phyloP scores from a whole-genome alignment of 1,284 basidiomycete genomes.

The Vanrija sp. region DNA sequence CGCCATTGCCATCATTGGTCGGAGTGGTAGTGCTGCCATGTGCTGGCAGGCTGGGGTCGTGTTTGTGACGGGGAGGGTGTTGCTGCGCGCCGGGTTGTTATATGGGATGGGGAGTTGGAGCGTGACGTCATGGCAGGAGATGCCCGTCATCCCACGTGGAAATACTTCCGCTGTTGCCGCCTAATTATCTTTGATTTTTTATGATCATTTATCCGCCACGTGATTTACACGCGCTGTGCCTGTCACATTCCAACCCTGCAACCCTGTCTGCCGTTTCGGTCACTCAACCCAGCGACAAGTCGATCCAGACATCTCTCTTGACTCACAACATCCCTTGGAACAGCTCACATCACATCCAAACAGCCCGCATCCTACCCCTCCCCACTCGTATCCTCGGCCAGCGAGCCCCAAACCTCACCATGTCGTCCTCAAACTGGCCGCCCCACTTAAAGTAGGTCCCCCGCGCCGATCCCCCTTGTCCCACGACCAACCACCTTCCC shows the following conservation, averaged over 20 bases:
- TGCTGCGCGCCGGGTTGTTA: not conserved
- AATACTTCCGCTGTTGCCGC: too few relatives aligned
- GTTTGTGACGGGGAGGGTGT: not conserved
- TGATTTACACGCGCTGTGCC: not conserved
- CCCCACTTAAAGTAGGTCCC: conserved; percentile 38
- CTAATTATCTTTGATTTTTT: not conserved
- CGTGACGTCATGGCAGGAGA: too few relatives aligned
- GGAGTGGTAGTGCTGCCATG: conserved; percentile 24
- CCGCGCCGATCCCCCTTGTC: not conserved
- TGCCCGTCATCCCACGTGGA: too few relatives aligned
- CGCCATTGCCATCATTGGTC: conserved; percentile 37
- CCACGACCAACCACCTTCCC: not conserved
- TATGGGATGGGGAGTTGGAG: not conserved
- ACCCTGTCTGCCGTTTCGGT: too few relatives aligned
- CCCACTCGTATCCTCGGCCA: not conserved
- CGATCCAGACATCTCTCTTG: not conserved
- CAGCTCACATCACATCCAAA: not conserved
- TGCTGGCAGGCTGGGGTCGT: not conserved
- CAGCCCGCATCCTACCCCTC: not conserved
- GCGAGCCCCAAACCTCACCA: not conserved
- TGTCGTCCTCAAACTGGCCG: conserved; percentile 37
- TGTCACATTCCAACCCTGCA: too few relatives aligned
- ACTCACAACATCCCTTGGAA: not conserved
- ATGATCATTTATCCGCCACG: not conserved
- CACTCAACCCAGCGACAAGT: too few relatives aligned